Percentiles rank a stretch among this genome's conserved stretches.
Conservation (phyloP, 208 protist species). For the Trypanosomatidae sp. region DNA sequence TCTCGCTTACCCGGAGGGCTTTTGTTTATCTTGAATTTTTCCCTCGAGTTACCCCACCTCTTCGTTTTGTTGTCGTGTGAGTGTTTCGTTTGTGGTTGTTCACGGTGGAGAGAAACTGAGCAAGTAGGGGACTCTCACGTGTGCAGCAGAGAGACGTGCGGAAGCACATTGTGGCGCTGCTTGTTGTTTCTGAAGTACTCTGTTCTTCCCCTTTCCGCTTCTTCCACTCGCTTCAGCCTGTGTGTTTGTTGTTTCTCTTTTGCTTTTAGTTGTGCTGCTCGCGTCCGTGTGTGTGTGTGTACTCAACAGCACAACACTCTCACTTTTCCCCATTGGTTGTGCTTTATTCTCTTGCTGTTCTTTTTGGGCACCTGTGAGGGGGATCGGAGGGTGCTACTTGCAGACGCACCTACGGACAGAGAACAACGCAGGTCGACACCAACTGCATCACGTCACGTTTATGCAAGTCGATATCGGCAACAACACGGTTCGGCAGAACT, state of each 20-base stretch:
- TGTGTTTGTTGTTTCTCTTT: background rate
- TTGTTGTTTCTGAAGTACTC: background rate
- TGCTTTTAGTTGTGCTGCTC: background rate
- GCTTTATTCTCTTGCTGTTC: background rate
- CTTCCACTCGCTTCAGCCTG: background rate
- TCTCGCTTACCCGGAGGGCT: background rate
- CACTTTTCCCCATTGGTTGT: background rate
- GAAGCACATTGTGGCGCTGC: background rate
- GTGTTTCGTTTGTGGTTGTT: background rate
- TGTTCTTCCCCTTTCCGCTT: background rate
- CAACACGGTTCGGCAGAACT: slow-evolving; percentile 41
- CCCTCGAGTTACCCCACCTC: background rate
- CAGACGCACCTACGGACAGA: background rate
- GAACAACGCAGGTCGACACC: background rate
- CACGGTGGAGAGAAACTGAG: background rate
- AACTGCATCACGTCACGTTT: background rate
- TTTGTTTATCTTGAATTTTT: background rate
- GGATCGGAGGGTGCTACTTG: background rate
- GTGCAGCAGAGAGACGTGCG: no score
- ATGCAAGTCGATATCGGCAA: slow-evolving; percentile 67
- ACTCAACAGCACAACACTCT: background rate
- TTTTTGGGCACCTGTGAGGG: background rate
- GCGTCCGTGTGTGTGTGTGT: background rate
- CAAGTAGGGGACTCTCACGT: background rate
- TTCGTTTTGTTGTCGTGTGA: background rate